Conservation (phyloP, 441 rosid genomes). For the Macaranga tanarius region DNA sequence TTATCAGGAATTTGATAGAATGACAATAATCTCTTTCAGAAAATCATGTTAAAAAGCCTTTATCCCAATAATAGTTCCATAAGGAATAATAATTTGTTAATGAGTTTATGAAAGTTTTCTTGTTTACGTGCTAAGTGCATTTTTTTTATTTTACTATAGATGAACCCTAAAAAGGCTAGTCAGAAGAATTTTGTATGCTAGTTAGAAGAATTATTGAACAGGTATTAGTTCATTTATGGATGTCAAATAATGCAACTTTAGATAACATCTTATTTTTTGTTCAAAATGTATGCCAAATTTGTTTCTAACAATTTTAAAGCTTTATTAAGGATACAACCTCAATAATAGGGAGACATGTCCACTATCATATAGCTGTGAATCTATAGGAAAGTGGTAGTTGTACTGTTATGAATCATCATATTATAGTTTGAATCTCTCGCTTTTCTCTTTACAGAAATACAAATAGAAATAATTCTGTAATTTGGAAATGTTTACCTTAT, state of each 20-base stretch:
- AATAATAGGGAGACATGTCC: background rate
- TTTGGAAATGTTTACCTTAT: background rate
- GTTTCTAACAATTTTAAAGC: background rate
- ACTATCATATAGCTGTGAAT: background rate
- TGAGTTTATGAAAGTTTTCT: slow-evolving; percentile 12
- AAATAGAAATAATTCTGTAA: background rate
- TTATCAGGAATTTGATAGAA: too few relatives aligned
- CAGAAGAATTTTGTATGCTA: slow-evolving; percentile 70
- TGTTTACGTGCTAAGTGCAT: slow-evolving; percentile 21
- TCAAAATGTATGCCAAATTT: too few relatives aligned
- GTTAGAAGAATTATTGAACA: slow-evolving; percentile 86
- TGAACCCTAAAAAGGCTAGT: slow-evolving; percentile 81
- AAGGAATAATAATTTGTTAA: background rate
- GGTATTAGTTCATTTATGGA: slow-evolving; percentile 39
- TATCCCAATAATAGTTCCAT: slow-evolving; percentile 10
- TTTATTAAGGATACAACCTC: background rate
- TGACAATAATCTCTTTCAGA: too few relatives aligned
- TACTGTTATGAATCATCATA: background rate
- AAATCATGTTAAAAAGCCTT: too few relatives aligned
- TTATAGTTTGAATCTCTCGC: background rate
- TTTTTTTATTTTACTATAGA: slow-evolving; percentile 46
- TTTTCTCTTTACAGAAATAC: background rate
- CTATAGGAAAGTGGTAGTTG: background rate
- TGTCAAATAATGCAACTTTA: background rate
- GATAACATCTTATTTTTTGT: background rate